Conservation (phyloP, 495 filamentous ascomycete species). For the Oleoguttula mirabilis region DNA sequence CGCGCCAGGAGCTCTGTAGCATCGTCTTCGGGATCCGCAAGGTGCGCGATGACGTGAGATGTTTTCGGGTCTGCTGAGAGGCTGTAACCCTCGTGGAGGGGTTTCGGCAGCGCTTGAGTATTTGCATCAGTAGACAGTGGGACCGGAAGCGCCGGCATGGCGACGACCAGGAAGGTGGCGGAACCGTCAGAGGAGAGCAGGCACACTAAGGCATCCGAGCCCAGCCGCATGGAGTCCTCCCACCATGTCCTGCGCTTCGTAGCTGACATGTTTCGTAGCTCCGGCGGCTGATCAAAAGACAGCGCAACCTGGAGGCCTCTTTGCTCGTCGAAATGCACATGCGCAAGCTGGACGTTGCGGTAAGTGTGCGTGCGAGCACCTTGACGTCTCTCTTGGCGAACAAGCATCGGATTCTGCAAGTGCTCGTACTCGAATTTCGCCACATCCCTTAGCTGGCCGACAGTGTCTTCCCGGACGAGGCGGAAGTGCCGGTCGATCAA, state of each 20-base stretch:
- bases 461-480: conserved; percentile 52
- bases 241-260: conserved; percentile 47
- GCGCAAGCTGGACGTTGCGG: conserved; percentile 26
- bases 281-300: conserved; percentile 43
- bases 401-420: conserved; percentile 19
- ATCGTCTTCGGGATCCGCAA: background rate
- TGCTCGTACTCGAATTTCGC: conserved; percentile 33
- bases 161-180: conserved; percentile 45
- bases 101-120: background rate
- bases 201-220: conserved; percentile 47
- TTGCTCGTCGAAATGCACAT: conserved; percentile 34
- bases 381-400: conserved; percentile 19
- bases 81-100: conserved; percentile 1
- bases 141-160: too few relatives aligned
- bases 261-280: conserved; percentile 21
- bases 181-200: conserved; percentile 37
- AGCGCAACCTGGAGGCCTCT: conserved; percentile 44
- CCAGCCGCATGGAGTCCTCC: conserved; percentile 43
- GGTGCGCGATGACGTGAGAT: conserved; percentile 25
- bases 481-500: conserved; percentile 61
- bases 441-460: conserved; percentile 50
- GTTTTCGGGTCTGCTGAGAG: background rate
- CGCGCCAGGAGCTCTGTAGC: background rate
- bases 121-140: background rate
- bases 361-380: conserved; percentile 34